Evolutionary conservation across 1,139 yeast species (phyloP).

Genomic region (Suhomyces kunorum): DNA sequence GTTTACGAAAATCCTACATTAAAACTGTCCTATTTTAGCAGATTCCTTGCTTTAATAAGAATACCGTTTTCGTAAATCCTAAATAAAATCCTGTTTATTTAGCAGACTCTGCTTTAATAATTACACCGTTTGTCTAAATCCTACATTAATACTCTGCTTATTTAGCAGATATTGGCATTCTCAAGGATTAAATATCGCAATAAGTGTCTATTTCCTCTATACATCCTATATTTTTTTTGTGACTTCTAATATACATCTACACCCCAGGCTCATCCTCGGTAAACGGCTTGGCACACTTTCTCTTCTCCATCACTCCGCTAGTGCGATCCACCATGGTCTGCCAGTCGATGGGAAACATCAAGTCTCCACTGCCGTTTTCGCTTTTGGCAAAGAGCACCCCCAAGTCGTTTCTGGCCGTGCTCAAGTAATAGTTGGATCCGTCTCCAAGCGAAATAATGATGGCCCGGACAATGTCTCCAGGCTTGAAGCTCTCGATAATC

Average conservation of each 20-base stretch:
- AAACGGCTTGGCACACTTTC: slow-evolving; percentile 94
- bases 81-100: too few species aligned
- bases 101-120: too few species aligned
- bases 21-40: too few species aligned
- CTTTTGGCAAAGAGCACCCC: slow-evolving; percentile 90
- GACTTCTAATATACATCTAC: slow-evolving; percentile 1
- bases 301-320: slow-evolving; percentile 71
- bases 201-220: background rate
- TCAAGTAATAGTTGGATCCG: slow-evolving; percentile 83
- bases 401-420: slow-evolving; percentile 86
- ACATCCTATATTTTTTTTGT: too few species aligned
- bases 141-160: too few species aligned
- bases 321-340: slow-evolving; percentile 82
- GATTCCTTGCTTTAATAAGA: too few species aligned
- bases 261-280: slow-evolving; percentile 13
- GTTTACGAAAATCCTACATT: too few species aligned
- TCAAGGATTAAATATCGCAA: too few species aligned
- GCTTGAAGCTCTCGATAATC: slow-evolving; percentile 75
- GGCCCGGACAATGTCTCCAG: slow-evolving; percentile 93
- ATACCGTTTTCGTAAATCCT: too few species aligned
- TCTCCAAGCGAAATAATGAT: slow-evolving; percentile 85
- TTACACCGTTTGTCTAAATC: too few species aligned
- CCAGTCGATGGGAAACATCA: slow-evolving; percentile 95
- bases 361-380: slow-evolving; percentile 68
- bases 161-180: too few species aligned